Conservation (phyloP, 768 basidiomycete genomes). For the Nevesoporus exiguus region DNA sequence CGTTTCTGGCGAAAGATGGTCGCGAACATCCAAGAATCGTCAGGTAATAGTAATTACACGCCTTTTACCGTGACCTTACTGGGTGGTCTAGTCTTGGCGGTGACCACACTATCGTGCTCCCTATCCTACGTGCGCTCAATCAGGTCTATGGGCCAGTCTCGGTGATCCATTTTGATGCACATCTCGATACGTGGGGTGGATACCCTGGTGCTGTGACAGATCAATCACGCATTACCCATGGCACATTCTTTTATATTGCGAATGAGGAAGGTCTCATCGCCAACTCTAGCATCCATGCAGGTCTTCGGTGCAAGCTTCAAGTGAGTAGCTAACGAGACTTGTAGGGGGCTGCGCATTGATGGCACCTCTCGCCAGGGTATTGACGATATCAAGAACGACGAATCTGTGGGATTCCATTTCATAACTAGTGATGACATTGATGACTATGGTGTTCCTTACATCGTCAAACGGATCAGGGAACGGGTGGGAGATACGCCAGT, state of each 20-base stretch:
- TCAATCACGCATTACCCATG: constrained; percentile 74
- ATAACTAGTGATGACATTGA: constrained; percentile 83
- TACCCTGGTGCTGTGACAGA: constrained; percentile 42
- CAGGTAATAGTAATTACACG: constrained; percentile 35
- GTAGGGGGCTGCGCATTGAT: not conserved
- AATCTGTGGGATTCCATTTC: constrained; percentile 70
- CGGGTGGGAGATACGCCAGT: constrained; percentile 74
- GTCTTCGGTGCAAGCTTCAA: constrained; percentile 73
- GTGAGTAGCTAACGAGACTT: constrained; percentile 37
- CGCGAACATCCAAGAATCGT: constrained; percentile 71
- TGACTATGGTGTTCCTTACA: constrained; percentile 66
- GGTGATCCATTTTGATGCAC: constrained; percentile 82
- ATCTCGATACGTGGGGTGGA: constrained; percentile 59
- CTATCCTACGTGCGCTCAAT: constrained; percentile 77
- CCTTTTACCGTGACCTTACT: not conserved
- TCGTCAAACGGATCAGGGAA: constrained; percentile 65
- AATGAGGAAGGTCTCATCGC: constrained; percentile 73
- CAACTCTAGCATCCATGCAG: constrained; percentile 76
- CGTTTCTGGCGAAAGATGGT: constrained; percentile 51
- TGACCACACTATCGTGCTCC: constrained; percentile 85
- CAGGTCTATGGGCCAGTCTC: constrained; percentile 79
- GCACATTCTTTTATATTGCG: constrained; percentile 83
- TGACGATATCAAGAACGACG: constrained; percentile 55
- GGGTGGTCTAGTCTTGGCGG: constrained; percentile 54
- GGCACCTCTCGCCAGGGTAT: constrained; percentile 12